Percentiles rank a stretch among this genome's conserved stretches.
phyloP scores from a whole-genome alignment of 148 eudicot genomes.

The Rhododendron simsii region DNA sequence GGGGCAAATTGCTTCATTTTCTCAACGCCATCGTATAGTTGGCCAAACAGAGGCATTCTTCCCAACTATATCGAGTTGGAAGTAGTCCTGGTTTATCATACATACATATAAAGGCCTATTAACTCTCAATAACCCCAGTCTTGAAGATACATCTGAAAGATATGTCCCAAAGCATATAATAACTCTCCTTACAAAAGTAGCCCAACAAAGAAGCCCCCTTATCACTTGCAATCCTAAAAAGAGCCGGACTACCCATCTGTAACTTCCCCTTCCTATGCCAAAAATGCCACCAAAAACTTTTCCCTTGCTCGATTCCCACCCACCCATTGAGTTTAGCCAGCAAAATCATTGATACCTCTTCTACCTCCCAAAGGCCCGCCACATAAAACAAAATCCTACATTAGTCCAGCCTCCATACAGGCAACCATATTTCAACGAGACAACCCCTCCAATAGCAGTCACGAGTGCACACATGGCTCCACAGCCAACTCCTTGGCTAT shows the following conservation, averaged over 20 bases:
- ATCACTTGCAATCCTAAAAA: not conserved
- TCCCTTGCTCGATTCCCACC: not conserved
- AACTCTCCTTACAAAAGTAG: not conserved
- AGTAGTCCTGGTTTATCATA: not conserved
- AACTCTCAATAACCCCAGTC: not conserved
- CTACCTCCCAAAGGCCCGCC: not conserved
- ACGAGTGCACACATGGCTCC: not conserved
- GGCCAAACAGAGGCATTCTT: not conserved
- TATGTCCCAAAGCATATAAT: not conserved
- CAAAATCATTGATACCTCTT: not conserved
- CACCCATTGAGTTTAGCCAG: not conserved
- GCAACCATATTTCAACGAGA: not conserved
- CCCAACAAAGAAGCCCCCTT: not conserved
- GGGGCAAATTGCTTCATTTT: not conserved
- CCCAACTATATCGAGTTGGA: not conserved
- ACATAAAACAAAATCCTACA: not conserved
- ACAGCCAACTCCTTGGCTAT: not conserved
- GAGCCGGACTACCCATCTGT: not conserved
- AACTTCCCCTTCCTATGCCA: not conserved
- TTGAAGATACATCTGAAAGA: not conserved
- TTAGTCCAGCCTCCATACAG: not conserved
- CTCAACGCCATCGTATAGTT: not conserved
- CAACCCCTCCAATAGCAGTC: not conserved
- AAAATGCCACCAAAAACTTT: not conserved
- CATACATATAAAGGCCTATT: not conserved